Evolutionary conservation across 2,329 filamentous ascomycete species (phyloP).

Genomic region (Aspergillus spinulosporus): DNA sequence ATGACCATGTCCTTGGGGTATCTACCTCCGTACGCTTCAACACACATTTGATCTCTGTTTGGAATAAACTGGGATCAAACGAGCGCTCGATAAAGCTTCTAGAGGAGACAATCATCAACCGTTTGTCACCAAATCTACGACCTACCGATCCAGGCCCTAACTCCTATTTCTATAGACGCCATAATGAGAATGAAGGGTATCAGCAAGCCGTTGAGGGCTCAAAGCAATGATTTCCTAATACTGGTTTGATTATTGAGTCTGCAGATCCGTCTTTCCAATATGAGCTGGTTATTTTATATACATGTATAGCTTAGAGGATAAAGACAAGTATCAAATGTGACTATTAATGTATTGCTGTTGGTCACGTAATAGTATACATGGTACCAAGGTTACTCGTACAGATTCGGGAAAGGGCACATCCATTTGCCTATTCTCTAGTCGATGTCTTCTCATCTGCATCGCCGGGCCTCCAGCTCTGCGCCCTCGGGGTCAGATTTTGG

Average conservation of each 20-base stretch:
- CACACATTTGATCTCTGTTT: constrained; percentile 82
- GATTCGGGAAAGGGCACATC: neutral
- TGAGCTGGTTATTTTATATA: neutral
- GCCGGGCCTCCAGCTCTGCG: constrained; percentile 10
- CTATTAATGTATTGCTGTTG: neutral
- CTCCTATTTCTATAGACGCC: constrained; percentile 73
- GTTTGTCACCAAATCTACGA: constrained; percentile 69
- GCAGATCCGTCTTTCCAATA: neutral
- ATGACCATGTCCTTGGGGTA: constrained; percentile 84
- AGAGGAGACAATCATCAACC: constrained; percentile 69
- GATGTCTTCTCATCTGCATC: constrained; percentile 3
- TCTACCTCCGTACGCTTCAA: constrained; percentile 87
- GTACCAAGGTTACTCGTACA: neutral
- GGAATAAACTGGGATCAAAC: constrained; percentile 86
- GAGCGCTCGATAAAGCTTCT: constrained; percentile 75
- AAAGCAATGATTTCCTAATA: neutral
- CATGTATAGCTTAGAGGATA: neutral
- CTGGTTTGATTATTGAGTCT: neutral
- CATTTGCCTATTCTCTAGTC: neutral
- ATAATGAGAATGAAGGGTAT: constrained; percentile 84
- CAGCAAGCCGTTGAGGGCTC: constrained; percentile 46
- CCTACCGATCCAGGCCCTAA: constrained; percentile 59
- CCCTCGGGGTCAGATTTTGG: neutral
- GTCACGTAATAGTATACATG: neutral
- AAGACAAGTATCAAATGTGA: neutral